Base-by-base conservation (phyloP, 2,329 filamentous ascomycete genomes). In the Aspergillus novoparasiticus region DNA sequence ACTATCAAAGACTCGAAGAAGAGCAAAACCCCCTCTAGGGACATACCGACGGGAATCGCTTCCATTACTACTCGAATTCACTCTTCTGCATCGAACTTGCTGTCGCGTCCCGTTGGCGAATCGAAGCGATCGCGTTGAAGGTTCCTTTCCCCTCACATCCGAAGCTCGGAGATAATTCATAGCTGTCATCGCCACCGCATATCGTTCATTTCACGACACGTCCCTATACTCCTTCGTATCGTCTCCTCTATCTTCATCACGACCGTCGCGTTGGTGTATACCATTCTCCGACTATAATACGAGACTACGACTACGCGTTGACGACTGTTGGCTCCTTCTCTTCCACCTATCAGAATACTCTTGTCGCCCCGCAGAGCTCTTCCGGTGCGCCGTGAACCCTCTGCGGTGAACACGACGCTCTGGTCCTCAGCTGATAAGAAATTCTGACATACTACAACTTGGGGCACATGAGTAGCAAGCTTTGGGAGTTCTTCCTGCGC, bases 401-500 rank as follows among this genome's bases (percentile, higher is more conserved):
- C 69, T 69, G 90, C 90, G 91, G 88, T 90, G 89, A 93, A 89
- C 92, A 92, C 92, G 90, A 96, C 93, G 92, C 89, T 90, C 86
- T 76, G 79, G 79, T 82, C 84, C 82, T 81, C 85, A 87, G 83
- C 81, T 80, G 79, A 78, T 75, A 78, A 81, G 82, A 77, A 72
- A 69, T 77, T 76, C 73, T 70, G 71, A 70, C 68, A 68, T 54
- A 60, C 68, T 59, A 75, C 59, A 71, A 73, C 63, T 73, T 70
- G 71, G 79, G 77, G 82, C 88, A 88, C 88, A 95, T 98, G 94
- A 98, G 92, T 90, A 90, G 93, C 84, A 87, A 91, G 87, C 89
- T 99, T 80, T 97, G 94, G 94, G 94, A 93, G 86, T 92, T 88
- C 79, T 98, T 94, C 79, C 90, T 96, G 85, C 91, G 97, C 88